A percentile compares a stretch with the other conserved stretches of the same genome.
phyloP scores from a whole-genome alignment of 164 flowering plant species.

The Dillenia suffruticosa region DNA sequence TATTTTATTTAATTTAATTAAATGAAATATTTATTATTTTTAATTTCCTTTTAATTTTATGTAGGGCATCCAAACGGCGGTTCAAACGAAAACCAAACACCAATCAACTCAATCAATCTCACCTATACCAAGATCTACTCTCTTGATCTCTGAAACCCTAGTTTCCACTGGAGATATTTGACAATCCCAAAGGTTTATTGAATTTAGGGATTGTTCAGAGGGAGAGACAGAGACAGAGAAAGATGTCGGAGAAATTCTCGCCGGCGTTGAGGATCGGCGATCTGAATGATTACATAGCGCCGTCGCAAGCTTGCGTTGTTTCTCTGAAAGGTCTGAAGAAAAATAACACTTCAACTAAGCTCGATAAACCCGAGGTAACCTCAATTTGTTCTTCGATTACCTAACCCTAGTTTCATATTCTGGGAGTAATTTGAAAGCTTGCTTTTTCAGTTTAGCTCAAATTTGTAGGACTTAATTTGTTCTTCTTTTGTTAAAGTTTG shows the following conservation, averaged over 20 bases:
- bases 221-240: conserved; percentile 3
- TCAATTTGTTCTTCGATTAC: neutral
- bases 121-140: no score
- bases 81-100: no score
- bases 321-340: conserved; percentile 53
- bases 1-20: no score
- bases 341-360: conserved; percentile 20
- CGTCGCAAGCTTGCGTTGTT: conserved; percentile 85
- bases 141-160: no score
- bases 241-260: conserved; percentile 91
- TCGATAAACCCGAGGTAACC: conserved; percentile 32
- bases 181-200: no score
- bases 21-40: no score
- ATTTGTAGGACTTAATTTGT: neutral
- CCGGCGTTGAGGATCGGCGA: conserved; percentile 73
- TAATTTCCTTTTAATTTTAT: no score
- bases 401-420: neutral
- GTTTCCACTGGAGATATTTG: no score
- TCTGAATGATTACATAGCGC: conserved; percentile 93
- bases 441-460: no score
- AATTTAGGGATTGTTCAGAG: neutral
- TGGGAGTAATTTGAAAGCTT: no score
- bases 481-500: neutral
- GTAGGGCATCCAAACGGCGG: no score
- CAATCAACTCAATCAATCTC: no score